Conservation (phyloP, 23 red algal species). For the Gracilariopsis chorda region DNA sequence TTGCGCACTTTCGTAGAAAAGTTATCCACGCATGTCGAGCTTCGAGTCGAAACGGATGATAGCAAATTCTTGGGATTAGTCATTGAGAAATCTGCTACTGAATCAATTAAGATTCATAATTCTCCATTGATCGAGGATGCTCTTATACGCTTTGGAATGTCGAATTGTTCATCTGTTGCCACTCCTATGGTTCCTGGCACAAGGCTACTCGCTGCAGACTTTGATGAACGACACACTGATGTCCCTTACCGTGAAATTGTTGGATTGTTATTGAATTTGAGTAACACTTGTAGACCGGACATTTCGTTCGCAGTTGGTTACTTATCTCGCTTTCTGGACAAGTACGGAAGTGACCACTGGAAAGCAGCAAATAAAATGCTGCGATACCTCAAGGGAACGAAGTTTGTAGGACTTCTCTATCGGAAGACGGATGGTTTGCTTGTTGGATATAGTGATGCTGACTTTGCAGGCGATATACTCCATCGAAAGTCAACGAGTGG, state of each 20-base stretch:
- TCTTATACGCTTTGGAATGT: background rate
- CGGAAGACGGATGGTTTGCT: background rate
- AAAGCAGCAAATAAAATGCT: background rate
- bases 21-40: background rate
- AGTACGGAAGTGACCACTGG: background rate
- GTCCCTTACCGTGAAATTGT: too few relatives aligned
- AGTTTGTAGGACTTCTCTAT: background rate
- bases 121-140: background rate
- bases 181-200: background rate
- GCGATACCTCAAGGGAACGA: conserved; percentile 11
- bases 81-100: background rate
- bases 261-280: background rate
- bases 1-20: background rate
- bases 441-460: background rate
- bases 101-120: background rate
- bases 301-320: background rate
- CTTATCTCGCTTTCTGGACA: background rate
- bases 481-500: background rate
- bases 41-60: background rate
- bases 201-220: too few relatives aligned
- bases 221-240: background rate
- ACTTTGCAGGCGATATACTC: background rate
- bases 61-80: background rate
- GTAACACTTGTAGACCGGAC: background rate
- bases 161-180: background rate